Conservation (phyloP, 768 basidiomycete genomes). For the Zangia roseola region DNA sequence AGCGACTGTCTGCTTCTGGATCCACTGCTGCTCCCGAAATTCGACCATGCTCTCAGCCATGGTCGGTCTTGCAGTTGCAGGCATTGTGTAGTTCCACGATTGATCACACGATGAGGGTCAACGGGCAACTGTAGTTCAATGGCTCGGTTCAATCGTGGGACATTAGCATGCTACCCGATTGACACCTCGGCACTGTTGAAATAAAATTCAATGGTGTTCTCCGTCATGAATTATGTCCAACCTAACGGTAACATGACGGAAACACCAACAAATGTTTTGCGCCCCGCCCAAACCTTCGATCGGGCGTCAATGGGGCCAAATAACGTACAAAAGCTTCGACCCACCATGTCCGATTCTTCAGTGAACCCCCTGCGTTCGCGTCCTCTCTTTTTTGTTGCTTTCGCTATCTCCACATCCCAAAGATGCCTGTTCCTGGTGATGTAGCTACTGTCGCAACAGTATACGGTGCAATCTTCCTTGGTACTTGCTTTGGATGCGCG, state of each 20-base stretch:
- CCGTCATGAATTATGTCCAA: no score
- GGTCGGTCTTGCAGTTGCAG: no score
- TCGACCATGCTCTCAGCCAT: no score
- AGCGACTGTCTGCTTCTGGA: no score
- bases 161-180: no score
- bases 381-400: slow-evolving; percentile 28
- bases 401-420: not conserved
- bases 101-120: no score
- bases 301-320: slow-evolving; percentile 32
- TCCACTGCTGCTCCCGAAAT: no score
- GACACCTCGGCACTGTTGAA: no score
- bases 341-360: not conserved
- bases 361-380: slow-evolving; percentile 29
- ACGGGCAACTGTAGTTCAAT: no score
- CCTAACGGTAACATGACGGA: slow-evolving; percentile 9
- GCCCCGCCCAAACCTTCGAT: slow-evolving; percentile 18
- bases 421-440: slow-evolving; percentile 27
- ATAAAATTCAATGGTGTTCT: no score
- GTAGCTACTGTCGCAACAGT: slow-evolving; percentile 30
- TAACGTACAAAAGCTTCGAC: slow-evolving; percentile 31
- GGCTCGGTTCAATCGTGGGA: no score
- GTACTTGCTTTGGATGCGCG: slow-evolving; percentile 31
- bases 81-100: no score
- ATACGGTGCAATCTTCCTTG: slow-evolving; percentile 32
- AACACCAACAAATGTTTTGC: slow-evolving; percentile 10